Percentiles rank a stretch among this genome's conserved stretches.
These are phyloP conservation scores for Gypsophila paniculata DNA, from an alignment of 179 eudicot genomes.

Conservation along the genomic window DNA sequence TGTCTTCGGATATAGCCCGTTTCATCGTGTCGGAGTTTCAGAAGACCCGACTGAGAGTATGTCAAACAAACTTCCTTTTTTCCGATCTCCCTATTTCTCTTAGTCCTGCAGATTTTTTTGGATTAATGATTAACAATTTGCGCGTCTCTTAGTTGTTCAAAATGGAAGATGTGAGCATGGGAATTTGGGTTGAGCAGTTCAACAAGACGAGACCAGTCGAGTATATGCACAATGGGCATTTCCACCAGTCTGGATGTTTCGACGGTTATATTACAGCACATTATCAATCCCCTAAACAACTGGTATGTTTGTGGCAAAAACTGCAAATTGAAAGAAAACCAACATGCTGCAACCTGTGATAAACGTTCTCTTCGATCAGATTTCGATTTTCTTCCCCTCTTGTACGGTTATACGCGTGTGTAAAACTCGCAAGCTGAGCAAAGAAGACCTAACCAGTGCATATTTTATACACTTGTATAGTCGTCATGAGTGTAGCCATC, in stretches of 20 bases:
- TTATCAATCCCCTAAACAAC: slow-evolving; percentile 82
- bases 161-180: slow-evolving; percentile 97
- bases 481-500: background rate
- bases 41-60: slow-evolving; percentile 31
- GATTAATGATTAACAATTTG: background rate
- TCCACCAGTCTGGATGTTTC: slow-evolving; percentile 68
- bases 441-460: slow-evolving; percentile 23
- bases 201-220: slow-evolving; percentile 49
- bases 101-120: background rate
- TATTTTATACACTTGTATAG: slow-evolving; percentile 35
- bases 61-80: too few species aligned
- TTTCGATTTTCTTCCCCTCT: slow-evolving; percentile 4
- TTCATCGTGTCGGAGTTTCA: slow-evolving; percentile 39
- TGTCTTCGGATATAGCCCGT: slow-evolving; percentile 47
- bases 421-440: slow-evolving; percentile 15
- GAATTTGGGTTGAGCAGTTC: slow-evolving; percentile 84
- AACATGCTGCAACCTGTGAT: slow-evolving; percentile 72
- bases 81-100: background rate
- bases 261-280: slow-evolving; percentile 72
- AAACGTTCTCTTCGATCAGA: slow-evolving; percentile 16
- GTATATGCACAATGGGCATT: slow-evolving; percentile 55
- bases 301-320: slow-evolving; percentile 70
- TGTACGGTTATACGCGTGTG: background rate
- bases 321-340: slow-evolving; percentile 44
- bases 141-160: slow-evolving; percentile 61